Conservation (phyloP, 768 basidiomycete genomes). For the Botryobasidium botryosum region DNA sequence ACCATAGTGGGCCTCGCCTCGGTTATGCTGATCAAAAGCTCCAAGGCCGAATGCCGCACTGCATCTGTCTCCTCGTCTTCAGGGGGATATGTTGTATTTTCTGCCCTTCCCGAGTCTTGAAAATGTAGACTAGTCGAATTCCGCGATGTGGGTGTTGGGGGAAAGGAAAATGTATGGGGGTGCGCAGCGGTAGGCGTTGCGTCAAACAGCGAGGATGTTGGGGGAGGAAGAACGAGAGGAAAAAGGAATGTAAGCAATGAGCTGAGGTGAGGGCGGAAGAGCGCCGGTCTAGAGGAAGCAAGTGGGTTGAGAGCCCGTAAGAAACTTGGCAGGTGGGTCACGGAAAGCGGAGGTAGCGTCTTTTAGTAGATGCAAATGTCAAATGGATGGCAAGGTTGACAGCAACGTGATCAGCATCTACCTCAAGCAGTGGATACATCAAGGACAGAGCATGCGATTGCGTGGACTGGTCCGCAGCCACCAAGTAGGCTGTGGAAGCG, state of each 20-base stretch:
- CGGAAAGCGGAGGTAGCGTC: constrained; percentile 45
- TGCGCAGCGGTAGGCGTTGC: constrained; percentile 31
- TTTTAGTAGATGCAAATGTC: background rate
- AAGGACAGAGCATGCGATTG: constrained; percentile 42
- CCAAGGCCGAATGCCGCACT: constrained; percentile 54
- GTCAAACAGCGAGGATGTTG: constrained; percentile 21
- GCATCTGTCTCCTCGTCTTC: constrained; percentile 49
- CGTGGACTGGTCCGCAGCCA: constrained; percentile 41
- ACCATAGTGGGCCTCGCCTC: constrained; percentile 62
- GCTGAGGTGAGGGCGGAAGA: constrained; percentile 60
- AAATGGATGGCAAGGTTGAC: background rate
- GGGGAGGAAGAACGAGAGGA: constrained; percentile 44
- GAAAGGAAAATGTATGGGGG: constrained; percentile 8
- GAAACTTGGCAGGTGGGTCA: constrained; percentile 42
- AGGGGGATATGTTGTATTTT: constrained; percentile 3
- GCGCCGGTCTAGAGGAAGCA: constrained; percentile 41
- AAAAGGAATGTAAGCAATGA: constrained; percentile 56
- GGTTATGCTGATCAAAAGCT: constrained; percentile 68
- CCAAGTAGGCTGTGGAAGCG: constrained; percentile 52
- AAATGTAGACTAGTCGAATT: constrained; percentile 23
- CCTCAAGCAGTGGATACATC: constrained; percentile 50
- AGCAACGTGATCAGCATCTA: background rate
- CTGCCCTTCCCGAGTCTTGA: too few relatives aligned
- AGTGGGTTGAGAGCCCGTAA: constrained; percentile 55
- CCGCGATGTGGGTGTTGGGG: constrained; percentile 13